Evolutionary conservation across 2,329 filamentous ascomycete genomes (phyloP), one percentile per base, ranked within the genome.

Genomic region (Paraphoma sp.): DNA sequence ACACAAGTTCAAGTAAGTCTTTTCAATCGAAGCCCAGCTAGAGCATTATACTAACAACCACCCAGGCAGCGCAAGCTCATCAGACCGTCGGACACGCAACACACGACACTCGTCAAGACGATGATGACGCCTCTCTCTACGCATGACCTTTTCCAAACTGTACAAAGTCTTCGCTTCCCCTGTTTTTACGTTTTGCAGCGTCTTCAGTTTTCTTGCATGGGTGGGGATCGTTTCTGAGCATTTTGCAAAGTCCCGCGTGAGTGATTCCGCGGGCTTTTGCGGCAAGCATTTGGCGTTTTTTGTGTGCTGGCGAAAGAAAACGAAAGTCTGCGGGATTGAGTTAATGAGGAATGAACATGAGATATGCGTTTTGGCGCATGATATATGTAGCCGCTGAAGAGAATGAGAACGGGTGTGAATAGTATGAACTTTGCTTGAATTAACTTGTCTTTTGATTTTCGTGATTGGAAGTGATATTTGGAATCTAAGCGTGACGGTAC

Each of bases 1-100:
- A 82, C 65, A 82, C 81, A 33, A 81, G 78, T 62, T 71, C 75
- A 52, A 82, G 80, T 82, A 67, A 80, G 80, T 81, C 45, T 7
- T 16, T 6, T 1, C 10, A 3, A 0, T 14, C 10, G 6, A 36
- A 10, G 3, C 6, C 10, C 10, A 36, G 6, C 17, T 31, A 38
- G 4, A 4, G 29, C n/a, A 12, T 5, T 52, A 57, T 53, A 49
- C 70, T 72, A 64, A 71, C 62, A 54, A 55, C 16, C 8, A 12
- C n/a, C 38, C 50, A 81, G 79, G 78, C 59, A 79, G 76, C 67
- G 78, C 76, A 65, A 80, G 78, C 54, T 80, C 78, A n/a, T 67
- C 65, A 36, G 78, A 80, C 54, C 69, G 78, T 38, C 67, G 76
- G 36, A 79, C 78, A 29, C 70, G 78, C 60, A 71, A 75, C 53